Base-by-base conservation (phyloP, 2,329 filamentous ascomycete genomes). In the Calonectria ilicicola region DNA sequence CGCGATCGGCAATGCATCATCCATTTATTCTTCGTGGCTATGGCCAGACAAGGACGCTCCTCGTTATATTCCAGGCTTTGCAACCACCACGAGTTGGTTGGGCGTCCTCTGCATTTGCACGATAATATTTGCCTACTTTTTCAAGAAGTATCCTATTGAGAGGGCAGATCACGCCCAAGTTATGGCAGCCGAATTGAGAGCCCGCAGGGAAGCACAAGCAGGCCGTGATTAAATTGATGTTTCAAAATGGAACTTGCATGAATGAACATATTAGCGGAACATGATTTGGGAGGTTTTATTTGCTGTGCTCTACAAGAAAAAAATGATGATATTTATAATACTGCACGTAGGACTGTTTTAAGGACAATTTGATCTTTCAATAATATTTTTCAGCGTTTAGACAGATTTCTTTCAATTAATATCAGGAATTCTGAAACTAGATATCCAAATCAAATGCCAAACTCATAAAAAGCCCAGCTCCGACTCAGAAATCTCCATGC, bases 21-120 rank as follows among this genome's bases (percentile, higher is more conserved):
- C 66, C 19, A 69, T 69, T 29, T 69, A 69, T 32, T 69, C 66
- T 1, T 40, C 66, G 5, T 69, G 66, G 66, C n/a, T 69, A 12
- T 69, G 66, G 66, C 66, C 66, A 19, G 49, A 63, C 21, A 69
- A 69, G 56, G 66, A 69, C 12, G 66, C 66, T 15, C 66, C 66
- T 42, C 66, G 66, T 17, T 69, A 69, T 21, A 42, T 69, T 53
- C 56, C 66, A 42, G 66, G 66, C 9, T 69, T 69, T 53, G 66
- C 66, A 2, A 69, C 66, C 12, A 69, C 66, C 12, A 58, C 53
- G 19, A 58, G 53, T 21, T 58, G 53, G 53, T 21, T 58, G 2
- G 53, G 53, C 14, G 53, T 58, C 21, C 53, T 58, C 7, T 40
- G 53, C 21, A 10, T 58, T 2, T 58, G 53, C 32, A 58, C 53